Evolutionary conservation across 2,329 filamentous ascomycete species (phyloP), one percentile per base, ranked within the genome.

Genomic region (Cadophora gregata): DNA sequence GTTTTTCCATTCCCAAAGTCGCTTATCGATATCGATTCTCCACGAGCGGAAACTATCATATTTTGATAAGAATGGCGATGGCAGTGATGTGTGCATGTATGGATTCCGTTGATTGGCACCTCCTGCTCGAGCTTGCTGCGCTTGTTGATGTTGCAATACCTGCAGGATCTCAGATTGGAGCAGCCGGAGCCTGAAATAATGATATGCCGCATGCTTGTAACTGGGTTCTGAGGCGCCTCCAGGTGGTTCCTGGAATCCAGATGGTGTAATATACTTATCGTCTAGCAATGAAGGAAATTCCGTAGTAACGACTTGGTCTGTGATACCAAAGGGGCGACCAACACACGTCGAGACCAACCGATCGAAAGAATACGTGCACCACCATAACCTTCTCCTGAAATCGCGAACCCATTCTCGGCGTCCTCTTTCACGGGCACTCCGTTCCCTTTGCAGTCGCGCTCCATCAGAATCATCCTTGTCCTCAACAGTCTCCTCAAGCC

Each of bases 331-430:
- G 7, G 95, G 96, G 64, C 95, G 85, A 45, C 95, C 95, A 29
- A 98, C 95, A 73, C 94, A 97, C 25, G 93, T 94, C 75, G 93
- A 96, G 60, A 98, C 95, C 5, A 98, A 88, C n/a, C 95, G 88
- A 79, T 98, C 95, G 64, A 98, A 88, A 5, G 93, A 95, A 79
- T 98, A 98, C 1, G 94, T 94, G 80, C 93, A 97, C 95, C 96
- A 98, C 93, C 94, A 98, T 16, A 98, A 83, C 36, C 95, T 87
- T 65, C 95, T 86, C 61, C 93, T 88, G 69, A 97, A 85, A 77
- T 98, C 96, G 62, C 95, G 88, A 47, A 93, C 85, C 85, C 93
- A 97, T 78, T 97, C 88, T 65, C 92, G 86, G 59, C 91, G 86
- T 24, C 90, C 83, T 78, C 90, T 79, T 82, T 91, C 84, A 78